A percentile compares a stretch with the other conserved stretches of the same genome.
Conservation (phyloP, 805 yeast species). For the Lipomyces sp. region DNA sequence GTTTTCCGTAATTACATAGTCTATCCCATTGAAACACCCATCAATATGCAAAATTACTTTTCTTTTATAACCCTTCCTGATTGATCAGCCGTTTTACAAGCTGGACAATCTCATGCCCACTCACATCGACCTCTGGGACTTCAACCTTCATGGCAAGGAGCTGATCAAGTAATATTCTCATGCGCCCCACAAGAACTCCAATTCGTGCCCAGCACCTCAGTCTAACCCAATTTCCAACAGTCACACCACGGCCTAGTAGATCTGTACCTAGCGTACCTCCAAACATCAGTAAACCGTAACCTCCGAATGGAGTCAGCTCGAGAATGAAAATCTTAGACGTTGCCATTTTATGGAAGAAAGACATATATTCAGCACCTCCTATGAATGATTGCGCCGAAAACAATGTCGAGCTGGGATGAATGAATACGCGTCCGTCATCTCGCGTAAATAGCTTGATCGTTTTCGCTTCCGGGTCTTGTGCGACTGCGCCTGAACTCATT, state of each 20-base stretch:
- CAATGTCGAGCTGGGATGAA: slow-evolving; percentile 84
- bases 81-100: slow-evolving; percentile 44
- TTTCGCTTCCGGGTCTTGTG: slow-evolving; percentile 81
- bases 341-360: slow-evolving; percentile 60
- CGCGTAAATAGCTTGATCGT: slow-evolving; percentile 73
- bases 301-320: slow-evolving; percentile 79
- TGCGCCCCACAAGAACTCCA: slow-evolving; percentile 78
- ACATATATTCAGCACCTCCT: slow-evolving; percentile 55
- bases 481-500: slow-evolving; percentile 77
- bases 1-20: not conserved
- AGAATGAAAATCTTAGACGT: slow-evolving; percentile 72
- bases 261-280: slow-evolving; percentile 67
- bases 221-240: slow-evolving; percentile 88
- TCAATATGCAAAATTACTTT: not conserved
- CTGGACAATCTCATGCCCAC: slow-evolving; percentile 41
- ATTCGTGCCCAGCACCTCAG: slow-evolving; percentile 92
- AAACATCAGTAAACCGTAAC: slow-evolving; percentile 74
- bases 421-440: slow-evolving; percentile 62
- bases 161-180: slow-evolving; percentile 68
- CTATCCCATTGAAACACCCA: not conserved
- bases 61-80: slow-evolving; percentile 41
- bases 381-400: slow-evolving; percentile 56
- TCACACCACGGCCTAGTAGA: slow-evolving; percentile 75
- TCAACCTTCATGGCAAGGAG: slow-evolving; percentile 67
- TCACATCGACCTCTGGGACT: slow-evolving; percentile 49